Evolutionary conservation across 1,139 yeast genomes (phyloP), one percentile per base, ranked within the genome.

Genomic region (Pichia sp.): DNA sequence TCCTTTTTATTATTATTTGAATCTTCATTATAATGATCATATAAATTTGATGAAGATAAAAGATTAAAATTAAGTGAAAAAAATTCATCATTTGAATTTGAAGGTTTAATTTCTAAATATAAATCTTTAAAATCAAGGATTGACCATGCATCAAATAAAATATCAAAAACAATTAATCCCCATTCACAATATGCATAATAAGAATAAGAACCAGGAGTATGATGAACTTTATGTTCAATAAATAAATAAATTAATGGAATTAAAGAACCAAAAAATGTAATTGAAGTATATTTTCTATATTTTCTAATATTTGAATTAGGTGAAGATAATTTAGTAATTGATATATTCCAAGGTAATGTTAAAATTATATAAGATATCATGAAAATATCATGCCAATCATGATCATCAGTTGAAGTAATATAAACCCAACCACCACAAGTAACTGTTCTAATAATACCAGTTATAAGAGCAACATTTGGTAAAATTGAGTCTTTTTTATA

Each of bases 371-470:
- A 92, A 32, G 83, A 63, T 53, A 92, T 87, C 98, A 92, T 92
- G 63, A 90, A 90, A 43, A 92, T 80, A 59, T 92, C 97, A 62
- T 92, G 98, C 71, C 84, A 82, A 65, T 90, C 96, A 59, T 90
- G 98, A 62, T 92, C 96, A 62, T 92, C 98, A 1, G 97, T 87
- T 9, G 96, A 86, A 2, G 98, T 92, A 53, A 92, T 84, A 60
- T 92, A 92, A 16, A 94, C 96, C 97, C 97, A 92, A 11, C 97
- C 97, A 56, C 98, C 98, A 59, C 98, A 92, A 1, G 96, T 83
- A 47, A 92, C 76, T 0, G 98, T 92, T 64, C 98, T 77, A 24
- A 85, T 48, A 2, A 85, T 50, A 10, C 98, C 98, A 3, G 80
- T 62, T 1, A 77, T 52, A 10, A 80, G 59, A 1, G 68, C 71